These are phyloP conservation scores for Botryobasidium botryosum DNA, from an alignment of 768 basidiomycete species.

Conservation along the genomic window DNA sequence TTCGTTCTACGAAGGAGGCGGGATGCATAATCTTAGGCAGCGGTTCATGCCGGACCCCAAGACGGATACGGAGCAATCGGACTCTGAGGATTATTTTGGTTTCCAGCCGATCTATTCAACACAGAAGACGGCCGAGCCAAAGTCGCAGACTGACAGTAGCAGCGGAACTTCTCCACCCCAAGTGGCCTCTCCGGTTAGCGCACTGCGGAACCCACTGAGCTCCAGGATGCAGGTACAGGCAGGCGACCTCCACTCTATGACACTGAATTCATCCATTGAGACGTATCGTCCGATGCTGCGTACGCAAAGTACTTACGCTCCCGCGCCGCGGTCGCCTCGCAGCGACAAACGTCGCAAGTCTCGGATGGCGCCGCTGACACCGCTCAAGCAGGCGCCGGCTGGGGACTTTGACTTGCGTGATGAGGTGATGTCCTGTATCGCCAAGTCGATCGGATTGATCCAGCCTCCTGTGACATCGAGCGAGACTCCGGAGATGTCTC, in stretches of 20 bases:
- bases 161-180: neutral
- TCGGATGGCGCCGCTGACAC: too few relatives aligned
- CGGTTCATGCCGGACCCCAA: constrained; percentile 43
- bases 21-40: constrained; percentile 74
- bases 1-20: constrained; percentile 84
- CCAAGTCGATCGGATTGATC: constrained; percentile 86
- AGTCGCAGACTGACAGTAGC: neutral
- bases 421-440: constrained; percentile 94
- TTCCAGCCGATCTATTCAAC: neutral
- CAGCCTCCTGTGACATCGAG: constrained; percentile 41
- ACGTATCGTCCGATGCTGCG: constrained; percentile 13
- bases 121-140: neutral
- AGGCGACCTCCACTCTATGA: constrained; percentile 54
- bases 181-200: neutral
- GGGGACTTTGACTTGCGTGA: constrained; percentile 90
- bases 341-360: constrained; percentile 8
- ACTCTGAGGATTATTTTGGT: constrained; percentile 11
- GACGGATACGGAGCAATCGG: neutral
- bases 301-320: neutral
- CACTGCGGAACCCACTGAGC: neutral
- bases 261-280: constrained; percentile 18
- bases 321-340: neutral
- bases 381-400: constrained; percentile 15
- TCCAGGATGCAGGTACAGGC: constrained; percentile 41
- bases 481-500: neutral